Base-by-base conservation (phyloP, 164 flowering plant species). In the Vitis labrusca region DNA sequence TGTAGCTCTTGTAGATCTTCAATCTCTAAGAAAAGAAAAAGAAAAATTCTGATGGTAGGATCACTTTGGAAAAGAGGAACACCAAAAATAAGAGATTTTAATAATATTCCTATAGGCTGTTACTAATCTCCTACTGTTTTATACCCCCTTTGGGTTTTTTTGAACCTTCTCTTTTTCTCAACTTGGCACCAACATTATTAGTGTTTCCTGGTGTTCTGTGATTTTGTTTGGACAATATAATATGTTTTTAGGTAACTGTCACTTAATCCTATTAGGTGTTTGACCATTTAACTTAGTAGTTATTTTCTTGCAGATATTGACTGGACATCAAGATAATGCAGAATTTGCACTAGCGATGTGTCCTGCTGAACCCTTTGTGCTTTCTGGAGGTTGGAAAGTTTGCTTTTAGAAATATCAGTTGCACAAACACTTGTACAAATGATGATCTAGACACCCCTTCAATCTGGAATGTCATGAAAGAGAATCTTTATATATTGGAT, bases 311-410 rank as follows among this genome's bases (percentile, higher is more conserved):
- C 86, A 96, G 99, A 83, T 92, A 64, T 78, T 96, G 80, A 92
- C 93, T 74, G 99, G 99, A 14, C 99, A 93, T 77, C 83, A 87
- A 75, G 97, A 93, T 65, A 85, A 91, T 89, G 99, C 98, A 5
- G 99, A 96, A 78, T 96, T 90, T 84, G 99, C 97, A 19, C 97
- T 96, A 80, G 96, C 94, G 37, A 91, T 93, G 98, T 93, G 93
- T 76, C 94, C 94, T 8, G 79, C 86, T 72, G 98, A 92, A 30
- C 99, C 98, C 23, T 86, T 79, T 79, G 98, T 96, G 65, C 94
- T 96, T 59, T 96, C 98, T 79, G 99, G 99, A 91, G 99, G 99
- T 93, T 44, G 17, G 71, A 49, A 58, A 29, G 0, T 54, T n/a
- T 63, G 30, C 66, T 17, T 62, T 1, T 50, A 10, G 16, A 6